Base-by-base conservation (phyloP, 768 basidiomycete genomes). In the Neoboletus magnificus region DNA sequence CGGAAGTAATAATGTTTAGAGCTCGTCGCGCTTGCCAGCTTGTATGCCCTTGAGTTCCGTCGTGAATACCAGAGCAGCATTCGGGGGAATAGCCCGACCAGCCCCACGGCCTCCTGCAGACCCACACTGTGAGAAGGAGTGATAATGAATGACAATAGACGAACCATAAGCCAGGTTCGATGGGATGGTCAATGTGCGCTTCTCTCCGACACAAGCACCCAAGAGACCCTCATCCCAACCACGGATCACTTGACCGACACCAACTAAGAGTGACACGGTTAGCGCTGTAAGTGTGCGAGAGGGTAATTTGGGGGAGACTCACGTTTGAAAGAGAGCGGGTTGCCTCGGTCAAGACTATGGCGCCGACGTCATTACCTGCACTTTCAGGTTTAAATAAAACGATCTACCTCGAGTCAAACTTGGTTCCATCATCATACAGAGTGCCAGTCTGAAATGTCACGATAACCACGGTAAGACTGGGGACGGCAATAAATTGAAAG, bases 111-210 rank as follows among this genome's bases (percentile, higher is more conserved):
- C 65, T 36, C 93, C 91, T 93, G 54, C 22, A 29, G 52, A 51
- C 0, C 3, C 43, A 40, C 48, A 22, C n/a, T 4, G 8, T 39
- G 10, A 58, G 43, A 48, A 39, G 42, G 30, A 15, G 51, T 20
- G 23, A 40, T 5, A n/a, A 20, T 18, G 48, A 15, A 43, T 1
- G 11, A 25, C 16, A 8, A 35, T 30, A 12, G 6, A 77, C 89
- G 54, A 54, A 93, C 94, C 93, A 62, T 97, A 97, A 22, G 85
- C 94, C 76, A 86, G 74, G 48, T 75, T 57, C 7, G 91, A 67
- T 15, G 94, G 94, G 57, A 98, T 96, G 23, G 87, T 94, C 57
- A 98, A 79, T 5, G 78, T 91, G 42, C 94, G 87, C 77, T 91
- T 93, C 76, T 97, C 94, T 56, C 81, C 77, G 37, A 92, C 67